These are phyloP conservation scores for Diaporthe ilicicola DNA, from an alignment of 2,329 filamentous ascomycete species.

Conservation along the genomic window DNA sequence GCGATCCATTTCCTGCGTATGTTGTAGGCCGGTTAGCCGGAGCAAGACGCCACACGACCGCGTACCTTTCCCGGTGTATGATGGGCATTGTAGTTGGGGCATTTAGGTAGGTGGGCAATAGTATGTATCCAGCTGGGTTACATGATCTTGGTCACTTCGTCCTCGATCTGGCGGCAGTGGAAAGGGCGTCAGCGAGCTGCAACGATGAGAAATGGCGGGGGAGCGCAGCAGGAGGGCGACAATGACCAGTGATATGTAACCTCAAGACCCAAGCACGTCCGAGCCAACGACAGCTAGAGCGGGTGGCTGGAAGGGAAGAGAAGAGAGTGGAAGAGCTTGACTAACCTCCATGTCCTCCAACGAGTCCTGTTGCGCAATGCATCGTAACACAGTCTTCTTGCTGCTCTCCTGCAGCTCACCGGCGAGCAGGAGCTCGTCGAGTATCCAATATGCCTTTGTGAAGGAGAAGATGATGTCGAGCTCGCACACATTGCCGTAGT, in stretches of 20 bases:
- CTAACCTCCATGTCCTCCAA: constrained; percentile 99
- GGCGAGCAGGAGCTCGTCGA: constrained; percentile 93
- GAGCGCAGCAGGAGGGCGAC: constrained; percentile 2
- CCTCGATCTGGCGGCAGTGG: constrained; percentile 74
- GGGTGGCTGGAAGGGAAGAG: constrained; percentile 39
- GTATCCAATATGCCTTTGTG: constrained; percentile 98
- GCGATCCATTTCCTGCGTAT: constrained; percentile 55
- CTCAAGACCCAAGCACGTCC: neutral
- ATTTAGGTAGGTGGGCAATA: constrained; percentile 6
- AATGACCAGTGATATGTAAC: neutral
- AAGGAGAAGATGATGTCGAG: constrained; percentile 99
- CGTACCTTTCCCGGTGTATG: constrained; percentile 20
- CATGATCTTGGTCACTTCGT: constrained; percentile 91
- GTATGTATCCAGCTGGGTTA: constrained; percentile 52
- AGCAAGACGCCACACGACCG: constrained; percentile 15
- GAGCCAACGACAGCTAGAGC: neutral
- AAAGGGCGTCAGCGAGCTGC: constrained; percentile 60
- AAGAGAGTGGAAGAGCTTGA: neutral
- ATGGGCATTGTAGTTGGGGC: constrained; percentile 16
- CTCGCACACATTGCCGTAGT: constrained; percentile 99
- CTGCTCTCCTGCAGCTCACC: constrained; percentile 99
- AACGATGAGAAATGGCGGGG: constrained; percentile 24
- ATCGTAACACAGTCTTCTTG: constrained; percentile 97
- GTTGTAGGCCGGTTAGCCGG: constrained; percentile 27
- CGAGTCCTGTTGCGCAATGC: constrained; percentile 96